These are phyloP conservation scores for Pseudogymnoascus sp. DNA, from an alignment of 2,329 filamentous ascomycete genomes.

Conservation along the genomic window DNA sequence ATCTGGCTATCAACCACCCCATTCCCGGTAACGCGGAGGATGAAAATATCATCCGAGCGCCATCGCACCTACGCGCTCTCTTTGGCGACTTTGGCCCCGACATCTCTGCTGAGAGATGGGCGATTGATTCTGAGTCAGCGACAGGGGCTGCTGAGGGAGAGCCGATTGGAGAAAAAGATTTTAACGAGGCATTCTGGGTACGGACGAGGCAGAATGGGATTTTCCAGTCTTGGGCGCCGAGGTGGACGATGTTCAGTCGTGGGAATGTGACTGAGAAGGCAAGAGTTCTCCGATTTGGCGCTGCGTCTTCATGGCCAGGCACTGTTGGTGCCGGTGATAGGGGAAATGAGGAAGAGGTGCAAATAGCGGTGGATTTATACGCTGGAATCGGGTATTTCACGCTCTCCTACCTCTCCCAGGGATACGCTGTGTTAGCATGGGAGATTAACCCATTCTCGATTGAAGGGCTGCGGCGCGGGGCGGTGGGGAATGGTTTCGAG, in stretches of 20 bases:
- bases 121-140: slow-evolving; percentile 11
- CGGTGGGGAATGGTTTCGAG: slow-evolving; percentile 59
- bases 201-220: slow-evolving; percentile 72
- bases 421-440: slow-evolving; percentile 72
- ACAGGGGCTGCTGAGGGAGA: slow-evolving; percentile 6
- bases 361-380: slow-evolving; percentile 69
- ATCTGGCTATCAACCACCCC: slow-evolving; percentile 54
- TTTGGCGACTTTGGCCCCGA: slow-evolving; percentile 66
- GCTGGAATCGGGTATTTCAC: slow-evolving; percentile 92
- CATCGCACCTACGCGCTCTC: slow-evolving; percentile 61
- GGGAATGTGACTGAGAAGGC: slow-evolving; percentile 89
- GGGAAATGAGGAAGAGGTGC: slow-evolving; percentile 13
- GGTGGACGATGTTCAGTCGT: slow-evolving; percentile 89
- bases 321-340: slow-evolving; percentile 15
- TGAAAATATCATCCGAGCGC: slow-evolving; percentile 68
- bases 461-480: slow-evolving; percentile 73
- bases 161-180: slow-evolving; percentile 43
- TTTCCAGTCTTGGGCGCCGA: slow-evolving; percentile 75
- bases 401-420: slow-evolving; percentile 70
- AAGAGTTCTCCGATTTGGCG: slow-evolving; percentile 52
- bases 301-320: slow-evolving; percentile 21
- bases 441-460: slow-evolving; percentile 86
- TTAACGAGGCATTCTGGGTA: slow-evolving; percentile 69
- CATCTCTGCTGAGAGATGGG: slow-evolving; percentile 10
- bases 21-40: slow-evolving; percentile 39